These are phyloP conservation scores for Leishmania lainsoni DNA, from an alignment of 208 protist genomes.

Conservation along the genomic window DNA sequence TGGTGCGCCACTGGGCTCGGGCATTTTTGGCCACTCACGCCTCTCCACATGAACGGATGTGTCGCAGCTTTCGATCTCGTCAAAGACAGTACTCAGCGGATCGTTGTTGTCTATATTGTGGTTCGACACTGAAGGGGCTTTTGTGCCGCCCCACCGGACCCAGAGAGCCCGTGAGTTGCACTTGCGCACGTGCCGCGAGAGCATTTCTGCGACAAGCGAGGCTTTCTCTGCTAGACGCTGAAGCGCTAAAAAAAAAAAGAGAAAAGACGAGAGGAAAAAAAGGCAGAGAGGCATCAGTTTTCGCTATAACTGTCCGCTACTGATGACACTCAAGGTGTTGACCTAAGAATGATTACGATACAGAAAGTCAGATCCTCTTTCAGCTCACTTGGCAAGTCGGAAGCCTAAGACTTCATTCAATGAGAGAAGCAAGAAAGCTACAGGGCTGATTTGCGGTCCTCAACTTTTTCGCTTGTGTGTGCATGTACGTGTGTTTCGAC, in stretches of 20 bases:
- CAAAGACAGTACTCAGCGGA: constrained; percentile 24
- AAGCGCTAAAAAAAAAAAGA: neutral
- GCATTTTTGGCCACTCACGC: neutral
- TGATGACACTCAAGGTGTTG: neutral
- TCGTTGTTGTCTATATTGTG: neutral
- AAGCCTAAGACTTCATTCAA: neutral
- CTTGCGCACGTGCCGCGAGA: neutral
- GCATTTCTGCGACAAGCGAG: neutral
- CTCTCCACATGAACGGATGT: constrained; percentile 18
- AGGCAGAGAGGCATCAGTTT: neutral
- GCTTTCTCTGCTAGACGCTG: neutral
- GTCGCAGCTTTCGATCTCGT: constrained; percentile 33
- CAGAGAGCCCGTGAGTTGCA: neutral
- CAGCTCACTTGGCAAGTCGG: neutral
- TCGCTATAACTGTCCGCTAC: neutral
- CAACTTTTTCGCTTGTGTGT: constrained; percentile 1
- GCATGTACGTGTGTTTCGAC: neutral
- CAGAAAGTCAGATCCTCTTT: neutral
- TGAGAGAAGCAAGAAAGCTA: neutral
- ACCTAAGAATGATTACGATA: neutral
- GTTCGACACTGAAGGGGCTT: constrained; percentile 1
- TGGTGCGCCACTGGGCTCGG: neutral
- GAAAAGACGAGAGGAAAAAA: neutral
- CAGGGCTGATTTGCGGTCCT: neutral
- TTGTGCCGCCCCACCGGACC: neutral